Evolutionary conservation across 2,329 filamentous ascomycete species (phyloP).

Genomic region (Daldinia sp.): DNA sequence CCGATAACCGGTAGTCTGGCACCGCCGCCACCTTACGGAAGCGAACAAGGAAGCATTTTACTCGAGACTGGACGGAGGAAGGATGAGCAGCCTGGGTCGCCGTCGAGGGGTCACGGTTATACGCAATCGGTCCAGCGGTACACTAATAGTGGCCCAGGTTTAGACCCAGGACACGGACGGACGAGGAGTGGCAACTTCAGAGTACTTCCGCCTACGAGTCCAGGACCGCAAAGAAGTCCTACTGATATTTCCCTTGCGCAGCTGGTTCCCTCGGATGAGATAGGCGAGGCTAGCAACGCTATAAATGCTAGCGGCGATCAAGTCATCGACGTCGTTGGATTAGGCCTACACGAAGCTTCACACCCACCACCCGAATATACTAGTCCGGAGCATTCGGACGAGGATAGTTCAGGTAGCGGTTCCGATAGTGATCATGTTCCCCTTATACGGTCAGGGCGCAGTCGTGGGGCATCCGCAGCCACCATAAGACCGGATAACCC

Average conservation of each 20-base stretch:
- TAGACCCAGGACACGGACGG: constrained; percentile 72
- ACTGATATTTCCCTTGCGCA: constrained; percentile 96
- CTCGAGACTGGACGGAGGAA: constrained; percentile 81
- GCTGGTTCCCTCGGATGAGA: constrained; percentile 74
- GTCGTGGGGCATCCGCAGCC: constrained; percentile 58
- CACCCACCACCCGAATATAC: constrained; percentile 77
- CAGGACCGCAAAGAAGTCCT: constrained; percentile 87
- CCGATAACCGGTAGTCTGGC: constrained; percentile 95
- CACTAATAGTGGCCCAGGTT: constrained; percentile 49
- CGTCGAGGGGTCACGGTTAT: constrained; percentile 54
- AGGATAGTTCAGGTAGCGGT: constrained; percentile 64
- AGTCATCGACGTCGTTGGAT: constrained; percentile 50
- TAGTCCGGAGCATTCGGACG: constrained; percentile 69
- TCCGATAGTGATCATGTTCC: constrained; percentile 64
- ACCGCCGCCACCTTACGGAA: constrained; percentile 94
- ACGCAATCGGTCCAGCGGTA: constrained; percentile 57
- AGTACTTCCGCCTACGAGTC: constrained; percentile 79
- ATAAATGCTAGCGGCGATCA: constrained; percentile 50
- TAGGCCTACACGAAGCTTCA: constrained; percentile 62
- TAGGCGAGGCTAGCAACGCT: constrained; percentile 72
- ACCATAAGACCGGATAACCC: constrained; percentile 57
- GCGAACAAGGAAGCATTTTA: constrained; percentile 94
- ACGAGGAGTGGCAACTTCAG: constrained; percentile 82
- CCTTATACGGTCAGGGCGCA: constrained; percentile 60
- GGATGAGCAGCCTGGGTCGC: constrained; percentile 58